Percentiles rank a stretch among this genome's conserved stretches.
Conservation (phyloP, 2,329 filamentous ascomycete species). For the Alternaria rosae region DNA sequence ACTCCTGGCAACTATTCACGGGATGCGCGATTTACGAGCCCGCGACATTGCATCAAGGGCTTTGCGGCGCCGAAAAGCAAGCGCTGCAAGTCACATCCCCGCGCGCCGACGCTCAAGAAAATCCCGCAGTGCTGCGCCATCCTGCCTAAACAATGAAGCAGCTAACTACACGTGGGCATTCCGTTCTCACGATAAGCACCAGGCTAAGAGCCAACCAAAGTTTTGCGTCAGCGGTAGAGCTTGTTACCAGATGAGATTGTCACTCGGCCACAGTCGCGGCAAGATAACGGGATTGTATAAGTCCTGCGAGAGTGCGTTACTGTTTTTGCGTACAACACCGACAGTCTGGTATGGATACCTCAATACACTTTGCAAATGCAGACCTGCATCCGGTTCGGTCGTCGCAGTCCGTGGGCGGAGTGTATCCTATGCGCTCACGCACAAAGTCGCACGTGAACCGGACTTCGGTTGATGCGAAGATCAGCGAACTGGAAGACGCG, state of each 20-base stretch:
- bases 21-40: neutral
- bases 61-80: neutral
- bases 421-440: constrained; percentile 31
- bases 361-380: constrained; percentile 32
- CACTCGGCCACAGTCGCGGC: constrained; percentile 9
- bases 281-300: constrained; percentile 25
- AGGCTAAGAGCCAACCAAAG: constrained; percentile 28
- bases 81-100: neutral
- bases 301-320: constrained; percentile 14
- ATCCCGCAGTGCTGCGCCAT: constrained; percentile 17
- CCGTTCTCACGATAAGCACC: constrained; percentile 28
- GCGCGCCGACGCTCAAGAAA: constrained; percentile 2
- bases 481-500: constrained; percentile 46
- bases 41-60: neutral
- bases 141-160: constrained; percentile 20
- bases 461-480: constrained; percentile 69
- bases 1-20: neutral
- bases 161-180: constrained; percentile 20
- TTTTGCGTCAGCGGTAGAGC: constrained; percentile 10
- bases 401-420: constrained; percentile 30
- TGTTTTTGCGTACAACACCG: neutral
- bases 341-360: constrained; percentile 28
- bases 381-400: constrained; percentile 15
- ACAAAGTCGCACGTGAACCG: constrained; percentile 26
- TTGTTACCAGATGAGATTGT: constrained; percentile 34